Base-by-base conservation (phyloP, 2,329 filamentous ascomycete genomes). In the Alternaria consortialis region DNA sequence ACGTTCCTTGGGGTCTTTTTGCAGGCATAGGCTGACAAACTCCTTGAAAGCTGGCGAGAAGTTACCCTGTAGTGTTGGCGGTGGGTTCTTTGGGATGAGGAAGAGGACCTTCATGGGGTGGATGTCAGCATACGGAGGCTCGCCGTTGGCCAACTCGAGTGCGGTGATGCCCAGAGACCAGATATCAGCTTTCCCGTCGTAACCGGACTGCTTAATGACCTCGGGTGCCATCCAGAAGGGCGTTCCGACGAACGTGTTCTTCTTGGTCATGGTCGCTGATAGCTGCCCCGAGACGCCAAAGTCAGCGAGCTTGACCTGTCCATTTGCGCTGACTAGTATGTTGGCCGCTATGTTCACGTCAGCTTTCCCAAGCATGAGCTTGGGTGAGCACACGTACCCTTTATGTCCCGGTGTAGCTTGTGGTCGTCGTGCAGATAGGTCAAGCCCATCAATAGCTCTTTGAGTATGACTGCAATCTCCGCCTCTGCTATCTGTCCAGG, bases 211-310 rank as follows among this genome's bases (percentile, higher is more conserved):
- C 81, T 97, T 97, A 79, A 99, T 99, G 56, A 98, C 94, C 81
- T 99, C 94, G 11, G 94, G 94, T 3, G 95, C 94, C 94, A 99
- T 99, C 95, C 95, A 99, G 78, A 98, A 99, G 1, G 95, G 94
- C 0, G 94, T 98, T 34, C 95, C 95, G 32, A 99, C 94, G 78
- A 98, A 99, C 0, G 94, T 98, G 77, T 98, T 98, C 83, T 98
- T 98, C 85, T 98, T 98, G 64, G 94, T 97, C 94, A 98, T 98
- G 51, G 94, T 99, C 7, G 94, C 94, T 9, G 94, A 96, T 23
- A 98, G 86, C 80, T 98, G 95, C 29, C 94, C 94, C 1, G 94
- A 97, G 7, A 99, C 95, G 60, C 94, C 94, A 81, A 99, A 99
- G 78, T 99, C 94, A 13, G 94, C 94, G 58, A 98, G 84, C 80